A percentile compares a stretch with the other conserved stretches of the same genome.
phyloP scores from a whole-genome alignment of 306 rosid species.

The Sphenostylis stenocarpa region DNA sequence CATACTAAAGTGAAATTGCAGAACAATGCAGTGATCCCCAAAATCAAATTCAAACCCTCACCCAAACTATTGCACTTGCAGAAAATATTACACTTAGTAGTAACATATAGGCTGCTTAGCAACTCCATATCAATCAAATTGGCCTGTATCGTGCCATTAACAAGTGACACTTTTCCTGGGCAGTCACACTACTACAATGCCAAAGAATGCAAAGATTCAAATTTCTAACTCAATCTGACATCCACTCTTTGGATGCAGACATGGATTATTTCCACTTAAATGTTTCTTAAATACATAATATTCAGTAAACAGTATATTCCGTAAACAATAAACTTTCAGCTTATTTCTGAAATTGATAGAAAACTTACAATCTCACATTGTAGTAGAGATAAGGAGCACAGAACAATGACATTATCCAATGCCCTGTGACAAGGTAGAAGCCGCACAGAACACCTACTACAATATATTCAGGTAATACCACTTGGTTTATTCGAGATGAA shows the following conservation, averaged over 20 bases:
- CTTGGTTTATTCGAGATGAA: constrained; percentile 72
- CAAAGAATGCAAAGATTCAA: constrained; percentile 18
- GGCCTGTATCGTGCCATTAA: neutral
- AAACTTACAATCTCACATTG: constrained; percentile 76
- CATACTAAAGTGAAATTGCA: neutral
- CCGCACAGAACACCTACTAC: constrained; percentile 57
- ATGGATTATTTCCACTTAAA: neutral
- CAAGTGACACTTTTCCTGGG: neutral
- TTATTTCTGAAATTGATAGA: neutral
- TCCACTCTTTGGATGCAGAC: neutral
- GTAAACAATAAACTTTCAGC: constrained; percentile 4
- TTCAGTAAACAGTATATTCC: neutral
- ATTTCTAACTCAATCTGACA: constrained; percentile 2
- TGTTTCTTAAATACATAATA: neutral
- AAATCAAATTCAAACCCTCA: constrained; percentile 3
- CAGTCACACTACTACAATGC: neutral
- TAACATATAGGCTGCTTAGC: neutral
- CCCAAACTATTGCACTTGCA: neutral
- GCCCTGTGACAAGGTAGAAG: constrained; percentile 80
- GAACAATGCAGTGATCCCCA: constrained; percentile 2
- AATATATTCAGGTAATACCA: constrained; percentile 81
- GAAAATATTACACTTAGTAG: constrained; percentile 7
- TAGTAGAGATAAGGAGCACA: constrained; percentile 83
- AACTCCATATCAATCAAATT: constrained; percentile 17
- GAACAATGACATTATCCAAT: constrained; percentile 84